Percentiles rank a stretch among this genome's conserved stretches.
phyloP scores from a whole-genome alignment of 1,284 basidiomycete genomes.

The Cutaneotrichosporon sp. region DNA sequence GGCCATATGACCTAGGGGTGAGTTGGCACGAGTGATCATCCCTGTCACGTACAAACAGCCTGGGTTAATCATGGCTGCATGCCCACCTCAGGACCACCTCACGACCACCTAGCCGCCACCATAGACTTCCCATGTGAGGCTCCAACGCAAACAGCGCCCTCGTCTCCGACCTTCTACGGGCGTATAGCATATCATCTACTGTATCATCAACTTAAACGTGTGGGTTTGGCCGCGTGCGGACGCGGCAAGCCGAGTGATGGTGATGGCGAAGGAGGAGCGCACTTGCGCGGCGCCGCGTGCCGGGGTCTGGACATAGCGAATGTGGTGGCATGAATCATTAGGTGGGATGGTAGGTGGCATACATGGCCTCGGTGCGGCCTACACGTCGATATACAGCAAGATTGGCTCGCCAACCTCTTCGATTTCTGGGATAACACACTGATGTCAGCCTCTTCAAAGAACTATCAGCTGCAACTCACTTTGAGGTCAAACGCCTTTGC shows the following conservation, averaged over 20 bases:
- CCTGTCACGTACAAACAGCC: not conserved
- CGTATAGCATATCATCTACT: slow-evolving; percentile 1
- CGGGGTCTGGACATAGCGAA: slow-evolving; percentile 4
- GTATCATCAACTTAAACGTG: not conserved
- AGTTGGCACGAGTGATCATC: not conserved
- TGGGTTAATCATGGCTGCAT: not conserved
- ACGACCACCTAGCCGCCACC: not conserved
- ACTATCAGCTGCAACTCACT: slow-evolving; percentile 27
- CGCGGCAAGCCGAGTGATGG: not conserved
- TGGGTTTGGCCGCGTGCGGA: not conserved
- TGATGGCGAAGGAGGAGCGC: not conserved
- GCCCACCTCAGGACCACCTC: too few relatives aligned
- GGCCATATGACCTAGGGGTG: not conserved
- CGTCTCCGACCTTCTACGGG: not conserved
- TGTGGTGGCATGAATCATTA: slow-evolving; percentile 19
- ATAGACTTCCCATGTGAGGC: not conserved
- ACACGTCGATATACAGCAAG: slow-evolving; percentile 65
- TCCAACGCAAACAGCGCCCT: not conserved
- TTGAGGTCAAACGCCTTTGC: slow-evolving; percentile 56
- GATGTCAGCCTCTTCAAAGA: slow-evolving; percentile 50
- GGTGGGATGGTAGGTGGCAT: slow-evolving; percentile 4
- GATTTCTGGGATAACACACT: slow-evolving; percentile 96
- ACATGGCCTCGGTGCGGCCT: slow-evolving; percentile 12
- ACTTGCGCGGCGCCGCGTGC: not conserved
- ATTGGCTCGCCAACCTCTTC: slow-evolving; percentile 91